Evolutionary conservation across 345 rosid genomes (phyloP), one percentile per base, ranked within the genome.

Genomic region (Rubroshorea leprosula): DNA sequence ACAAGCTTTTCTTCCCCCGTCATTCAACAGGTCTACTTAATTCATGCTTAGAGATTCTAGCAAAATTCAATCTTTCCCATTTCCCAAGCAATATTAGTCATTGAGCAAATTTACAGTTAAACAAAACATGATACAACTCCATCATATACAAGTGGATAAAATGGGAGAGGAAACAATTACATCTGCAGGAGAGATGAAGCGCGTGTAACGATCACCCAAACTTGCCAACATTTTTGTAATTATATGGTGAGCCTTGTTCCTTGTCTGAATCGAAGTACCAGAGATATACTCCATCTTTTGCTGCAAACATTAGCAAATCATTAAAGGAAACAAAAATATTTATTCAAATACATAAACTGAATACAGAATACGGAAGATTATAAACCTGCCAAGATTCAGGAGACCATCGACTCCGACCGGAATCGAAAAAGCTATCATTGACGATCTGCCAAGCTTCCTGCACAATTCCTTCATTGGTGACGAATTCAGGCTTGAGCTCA

Each of bases 371-470:
- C 31, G 29, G 16, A 35, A 14, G 69, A 79, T n/a, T n/a, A n/a
- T n/a, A n/a, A n/a, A n/a, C 95, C 92, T 74, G 77, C 96, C 96
- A 92, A 9, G 75, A 58, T 45, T 89, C 70, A 38, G 87, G 77
- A 48, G 83, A 74, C 98, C 96, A 92, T 5, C 73, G 72, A 46
- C 56, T 76, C 61, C 81, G 74, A 1, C 76, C 82, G 41, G 78
- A 18, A 1, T 80, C 78, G 5, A 86, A 81, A 57, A 83, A 92
- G 62, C 86, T 78, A 5, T 79, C 95, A 54, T 86, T 84, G 23
- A 89, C 86, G 22, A 92, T 81, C 77, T 85, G 79, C 98, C 98
- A 92, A 63, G 96, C 98, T 75, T 92, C 96, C 76, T 84, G 84
- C 29, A 89, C 93, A 55, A 89, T 76, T 53, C 67, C 81, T 63